A percentile compares a stretch with the other conserved stretches of the same genome.
Conservation (phyloP, 768 basidiomycete genomes). For the Cystofilobasidium macerans region DNA sequence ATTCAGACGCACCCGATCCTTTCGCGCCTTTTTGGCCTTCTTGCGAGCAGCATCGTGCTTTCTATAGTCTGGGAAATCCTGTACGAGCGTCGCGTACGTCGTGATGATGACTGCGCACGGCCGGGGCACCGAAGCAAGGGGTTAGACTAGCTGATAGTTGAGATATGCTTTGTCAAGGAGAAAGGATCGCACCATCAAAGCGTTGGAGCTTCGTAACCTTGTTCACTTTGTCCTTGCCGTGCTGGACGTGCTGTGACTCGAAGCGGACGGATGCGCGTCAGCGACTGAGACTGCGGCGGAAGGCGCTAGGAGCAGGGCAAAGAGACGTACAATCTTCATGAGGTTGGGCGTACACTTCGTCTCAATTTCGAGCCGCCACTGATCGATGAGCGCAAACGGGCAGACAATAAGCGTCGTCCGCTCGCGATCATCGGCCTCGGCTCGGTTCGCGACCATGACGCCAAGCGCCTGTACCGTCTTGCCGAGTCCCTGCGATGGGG, state of each 20-base stretch:
- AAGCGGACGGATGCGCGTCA: background rate
- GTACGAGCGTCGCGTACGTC: conserved; percentile 50
- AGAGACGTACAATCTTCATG: background rate
- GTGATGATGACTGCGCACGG: conserved; percentile 46
- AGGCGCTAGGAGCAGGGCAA: background rate
- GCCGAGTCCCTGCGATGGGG: conserved; percentile 28
- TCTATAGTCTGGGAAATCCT: conserved; percentile 31
- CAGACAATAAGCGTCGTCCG: conserved; percentile 59
- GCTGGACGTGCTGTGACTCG: conserved; percentile 45
- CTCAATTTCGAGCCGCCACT: conserved; percentile 59
- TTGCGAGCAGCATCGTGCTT: conserved; percentile 24
- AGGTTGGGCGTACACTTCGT: conserved; percentile 45
- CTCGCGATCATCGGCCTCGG: conserved; percentile 43
- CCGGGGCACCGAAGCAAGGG: background rate
- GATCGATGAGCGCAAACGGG: conserved; percentile 50
- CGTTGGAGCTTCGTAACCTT: conserved; percentile 45
- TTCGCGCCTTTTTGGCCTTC: conserved; percentile 42
- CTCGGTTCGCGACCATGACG: conserved; percentile 47
- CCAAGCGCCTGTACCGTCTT: conserved; percentile 21
- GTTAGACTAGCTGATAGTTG: too few species aligned
- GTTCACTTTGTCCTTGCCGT: conserved; percentile 49
- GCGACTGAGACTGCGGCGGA: background rate
- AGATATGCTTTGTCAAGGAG: too few species aligned
- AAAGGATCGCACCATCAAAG: conserved; percentile 42
- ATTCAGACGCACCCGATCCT: background rate